Base-by-base conservation (phyloP, 129 eudicot species). In the Flaveria bidentis region DNA sequence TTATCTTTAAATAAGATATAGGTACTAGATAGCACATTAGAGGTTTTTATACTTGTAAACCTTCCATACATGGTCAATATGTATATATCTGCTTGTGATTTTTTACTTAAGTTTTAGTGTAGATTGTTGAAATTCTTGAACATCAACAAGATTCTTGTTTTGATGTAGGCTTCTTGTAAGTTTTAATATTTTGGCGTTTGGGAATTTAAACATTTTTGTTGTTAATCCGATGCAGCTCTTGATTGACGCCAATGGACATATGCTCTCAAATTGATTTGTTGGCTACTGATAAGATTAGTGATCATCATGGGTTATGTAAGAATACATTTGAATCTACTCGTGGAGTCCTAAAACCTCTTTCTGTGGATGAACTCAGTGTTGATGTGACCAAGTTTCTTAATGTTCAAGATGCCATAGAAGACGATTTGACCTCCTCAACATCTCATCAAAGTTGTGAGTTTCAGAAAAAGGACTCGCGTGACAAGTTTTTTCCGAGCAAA, bases 231-330 rank as follows among this genome's bases (percentile, higher is more conserved):
- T 57, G 70, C 85, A 75, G 78, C 84, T 64, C 66, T 71, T 67
- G 50, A 69, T 78, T 56, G 23, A 70, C 76, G 70, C 16, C 52
- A 50, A 91, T 91, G 96, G 90, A 89, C 73, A 52, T 83, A 46
- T 81, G 82, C 80, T 78, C 83, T 75, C 78, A 83, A 67, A 39
- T 25, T 66, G 77, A 30, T 30, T 52, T 68, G 69, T 64, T 84
- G 42, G 83, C 68, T 71, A 70, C 82, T 60, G 85, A 83, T 65
- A 86, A 76, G 76, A 49, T 67, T 30, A 67, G 78, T 62, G 76
- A 81, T 75, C 51, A 75, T 72, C 41, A 22, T 36, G 85, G 80
- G 67, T 70, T 75, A 25, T 36, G 70, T 45, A 58, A 67, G 53
- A 81, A 67, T 65, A 50, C 88, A 41, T 76, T 50, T 28, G 56